Evolutionary conservation across 192 early-diverging fungal species (phyloP), one percentile per base, ranked within the genome.

Genomic region (Backusella morwellensis): DNA sequence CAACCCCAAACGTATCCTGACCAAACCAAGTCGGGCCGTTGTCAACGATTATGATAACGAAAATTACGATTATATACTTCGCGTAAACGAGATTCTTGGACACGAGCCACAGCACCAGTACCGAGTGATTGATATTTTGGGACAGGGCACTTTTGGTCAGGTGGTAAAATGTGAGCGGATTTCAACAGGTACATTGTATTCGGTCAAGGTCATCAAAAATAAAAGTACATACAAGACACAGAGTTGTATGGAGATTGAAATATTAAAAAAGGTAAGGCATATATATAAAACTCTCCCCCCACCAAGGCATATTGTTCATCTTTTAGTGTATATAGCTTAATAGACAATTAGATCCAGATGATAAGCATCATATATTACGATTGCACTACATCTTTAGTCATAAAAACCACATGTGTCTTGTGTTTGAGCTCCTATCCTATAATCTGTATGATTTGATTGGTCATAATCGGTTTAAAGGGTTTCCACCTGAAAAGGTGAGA

Each of bases 121-220:
- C 84, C 81, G 93, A 42, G 97, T 99, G 70, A 77, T 97, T 74
- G 97, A 98, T 83, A 88, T 96, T 41, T 85, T 99, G 8, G 98
- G 98, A 8, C 92, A 95, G 83, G 98, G 98, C 59, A 98, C 98
- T 6, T 99, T 98, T 90, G 98, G 98, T 11, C 98, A 99, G 82
- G 98, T 99, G 6, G 97, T 97, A 40, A 97, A 96, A 80, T 98
- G 97, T 79, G 90, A 93, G 68, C 94, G 97, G 72, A 81, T 97
- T 36, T 94, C 93, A 79, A 97, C 97, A 19, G 91, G 93, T 81
- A 95, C 95, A 67, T 80, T 92, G 26, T 92, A 96, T 34, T 97
- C 96, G 36, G 91, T 98, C 54, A 99, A 99, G 83, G 94, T 99
- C 29, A 97, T 99, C 74, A 99, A 99, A 78, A 99, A 99, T 86